Conservation (phyloP, 2,329 filamentous ascomycete species). For the Penicillium olsonii region DNA sequence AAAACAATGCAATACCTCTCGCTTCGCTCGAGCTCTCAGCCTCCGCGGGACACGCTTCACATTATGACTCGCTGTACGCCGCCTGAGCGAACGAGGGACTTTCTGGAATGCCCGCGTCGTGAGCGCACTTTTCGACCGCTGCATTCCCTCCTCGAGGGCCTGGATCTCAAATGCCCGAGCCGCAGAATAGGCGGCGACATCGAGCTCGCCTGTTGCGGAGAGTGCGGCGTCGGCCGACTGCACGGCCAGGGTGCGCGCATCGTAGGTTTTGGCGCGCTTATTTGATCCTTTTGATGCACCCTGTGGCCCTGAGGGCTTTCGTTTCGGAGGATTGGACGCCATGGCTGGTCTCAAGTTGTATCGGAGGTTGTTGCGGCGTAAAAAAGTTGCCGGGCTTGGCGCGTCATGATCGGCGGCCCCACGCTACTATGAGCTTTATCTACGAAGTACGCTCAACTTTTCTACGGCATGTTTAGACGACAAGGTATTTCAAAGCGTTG, state of each 20-base stretch:
- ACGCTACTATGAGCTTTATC: constrained; percentile 3
- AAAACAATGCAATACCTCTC: constrained; percentile 50
- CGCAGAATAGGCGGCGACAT: constrained; percentile 80
- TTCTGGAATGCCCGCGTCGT: constrained; percentile 82
- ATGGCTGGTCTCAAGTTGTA: constrained; percentile 26
- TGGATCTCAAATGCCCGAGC: constrained; percentile 88
- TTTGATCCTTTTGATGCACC: constrained; percentile 32
- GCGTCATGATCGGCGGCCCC: constrained; percentile 25
- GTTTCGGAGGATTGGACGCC: constrained; percentile 36
- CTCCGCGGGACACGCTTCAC: constrained; percentile 82
- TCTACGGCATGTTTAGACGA: no score
- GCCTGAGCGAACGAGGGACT: constrained; percentile 78
- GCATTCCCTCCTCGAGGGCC: constrained; percentile 80
- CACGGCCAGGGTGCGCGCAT: constrained; percentile 47
- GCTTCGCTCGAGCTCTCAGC: constrained; percentile 67
- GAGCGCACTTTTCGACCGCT: constrained; percentile 65
- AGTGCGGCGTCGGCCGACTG: constrained; percentile 49
- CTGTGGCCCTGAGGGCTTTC: constrained; percentile 31
- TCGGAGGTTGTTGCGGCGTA: constrained; percentile 3
- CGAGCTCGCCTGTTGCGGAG: constrained; percentile 72
- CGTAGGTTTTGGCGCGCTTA: constrained; percentile 47
- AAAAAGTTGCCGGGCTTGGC: constrained; percentile 28
- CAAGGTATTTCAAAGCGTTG: no score
- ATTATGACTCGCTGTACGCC: constrained; percentile 93
- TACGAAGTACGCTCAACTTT: no score